Evolutionary conservation across 2,329 filamentous ascomycete species (phyloP).

Genomic region (Phyllosticta citribraziliensis): DNA sequence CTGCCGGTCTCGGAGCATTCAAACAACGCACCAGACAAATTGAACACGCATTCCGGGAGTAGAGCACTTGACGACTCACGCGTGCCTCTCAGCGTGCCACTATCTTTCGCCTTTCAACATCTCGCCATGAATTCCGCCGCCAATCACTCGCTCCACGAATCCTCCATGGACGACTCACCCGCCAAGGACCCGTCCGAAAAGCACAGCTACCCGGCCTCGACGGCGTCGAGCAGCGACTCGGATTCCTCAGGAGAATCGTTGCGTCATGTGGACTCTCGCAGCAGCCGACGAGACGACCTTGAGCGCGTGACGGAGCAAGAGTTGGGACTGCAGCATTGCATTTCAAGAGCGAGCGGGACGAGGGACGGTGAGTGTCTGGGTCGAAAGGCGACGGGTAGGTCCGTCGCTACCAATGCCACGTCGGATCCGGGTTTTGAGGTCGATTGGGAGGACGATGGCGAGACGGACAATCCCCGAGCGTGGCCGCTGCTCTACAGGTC

Average conservation of each 20-base stretch:
- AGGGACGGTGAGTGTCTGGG: background rate
- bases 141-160: background rate
- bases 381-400: conserved; percentile 2
- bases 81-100: no score
- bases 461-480: conserved; percentile 52
- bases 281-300: background rate
- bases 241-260: background rate
- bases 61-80: background rate
- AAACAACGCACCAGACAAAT: background rate
- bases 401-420: conserved; percentile 27
- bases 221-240: background rate
- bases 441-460: conserved; percentile 56
- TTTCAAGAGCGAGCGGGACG: conserved; percentile 1
- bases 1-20: background rate
- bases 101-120: background rate
- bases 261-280: background rate
- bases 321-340: background rate
- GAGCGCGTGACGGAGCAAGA: background rate
- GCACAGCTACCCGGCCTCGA: background rate
- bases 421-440: conserved; percentile 58
- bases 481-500: conserved; percentile 54
- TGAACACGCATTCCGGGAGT: background rate
- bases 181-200: conserved; percentile 2
- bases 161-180: background rate
- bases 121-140: background rate